Percentiles rank a stretch among this genome's conserved stretches.
Conservation (phyloP, 1,139 yeast species). For the Wickerhamomyces sp. region DNA sequence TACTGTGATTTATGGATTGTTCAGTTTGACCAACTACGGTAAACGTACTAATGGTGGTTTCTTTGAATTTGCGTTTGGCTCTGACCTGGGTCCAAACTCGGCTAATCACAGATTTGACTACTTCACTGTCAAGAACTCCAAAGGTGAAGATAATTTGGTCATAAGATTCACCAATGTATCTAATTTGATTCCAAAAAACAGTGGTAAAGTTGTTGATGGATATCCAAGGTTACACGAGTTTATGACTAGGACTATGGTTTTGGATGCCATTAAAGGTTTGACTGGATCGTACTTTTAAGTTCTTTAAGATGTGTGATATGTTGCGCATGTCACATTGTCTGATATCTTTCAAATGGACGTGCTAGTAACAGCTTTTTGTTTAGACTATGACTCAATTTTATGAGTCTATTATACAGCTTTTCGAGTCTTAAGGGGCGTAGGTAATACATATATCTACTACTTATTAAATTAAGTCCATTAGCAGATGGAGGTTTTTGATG, state of each 20-base stretch:
- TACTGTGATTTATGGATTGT: constrained; percentile 19
- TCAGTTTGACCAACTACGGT: constrained; percentile 14
- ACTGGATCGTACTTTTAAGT: too few species aligned
- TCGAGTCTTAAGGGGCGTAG: too few species aligned
- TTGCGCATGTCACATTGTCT: too few species aligned
- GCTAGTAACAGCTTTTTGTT: too few species aligned
- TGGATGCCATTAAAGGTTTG: constrained; percentile 15
- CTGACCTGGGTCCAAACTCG: constrained; percentile 51
- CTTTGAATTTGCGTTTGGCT: constrained; percentile 53
- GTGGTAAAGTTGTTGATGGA: constrained; percentile 11
- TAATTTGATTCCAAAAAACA: constrained; percentile 3
- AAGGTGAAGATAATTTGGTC: constrained; percentile 12
- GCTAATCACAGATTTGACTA: constrained; percentile 20
- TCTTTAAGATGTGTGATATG: too few species aligned
- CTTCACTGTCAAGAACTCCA: constrained; percentile 8
- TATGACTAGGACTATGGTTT: constrained; percentile 22
- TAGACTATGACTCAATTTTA: too few species aligned
- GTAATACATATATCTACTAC: too few species aligned
- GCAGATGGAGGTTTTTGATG: too few species aligned
- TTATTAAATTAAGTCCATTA: too few species aligned
- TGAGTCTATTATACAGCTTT: too few species aligned
- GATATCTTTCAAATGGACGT: too few species aligned
- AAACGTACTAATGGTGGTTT: constrained; percentile 48
- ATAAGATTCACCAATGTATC: constrained; percentile 17
- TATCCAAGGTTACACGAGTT: constrained; percentile 20